A percentile compares a stretch with the other conserved stretches of the same genome.
Conservation (phyloP, 1,139 yeast species). For the Nakaseomyces bracarensis region DNA sequence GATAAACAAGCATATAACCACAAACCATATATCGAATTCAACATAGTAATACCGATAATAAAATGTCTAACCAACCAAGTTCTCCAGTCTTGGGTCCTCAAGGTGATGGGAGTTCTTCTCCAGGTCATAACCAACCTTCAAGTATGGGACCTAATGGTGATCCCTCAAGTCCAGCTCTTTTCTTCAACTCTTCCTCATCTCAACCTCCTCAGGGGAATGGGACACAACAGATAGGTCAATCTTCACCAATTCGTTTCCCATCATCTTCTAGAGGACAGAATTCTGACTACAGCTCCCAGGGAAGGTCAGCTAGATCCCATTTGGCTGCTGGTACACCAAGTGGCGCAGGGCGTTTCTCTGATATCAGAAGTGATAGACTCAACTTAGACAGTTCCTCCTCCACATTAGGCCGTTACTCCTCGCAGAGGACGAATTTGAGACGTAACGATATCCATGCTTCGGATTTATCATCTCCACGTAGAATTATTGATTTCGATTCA, state of each 20-base stretch:
- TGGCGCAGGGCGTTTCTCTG: slow-evolving; percentile 26
- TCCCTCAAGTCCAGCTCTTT: slow-evolving; percentile 34
- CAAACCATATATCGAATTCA: too few relatives aligned
- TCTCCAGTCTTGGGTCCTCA: slow-evolving; percentile 17
- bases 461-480: slow-evolving; percentile 46
- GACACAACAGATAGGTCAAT: slow-evolving; percentile 8
- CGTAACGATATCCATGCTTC: slow-evolving; percentile 56
- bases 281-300: slow-evolving; percentile 18
- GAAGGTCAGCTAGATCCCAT: slow-evolving; percentile 16
- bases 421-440: slow-evolving; percentile 31
- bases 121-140: slow-evolving; percentile 8
- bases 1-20: too few relatives aligned
- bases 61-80: slow-evolving; percentile 24
- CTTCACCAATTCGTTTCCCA: slow-evolving; percentile 44
- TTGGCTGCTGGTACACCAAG: slow-evolving; percentile 16
- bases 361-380: slow-evolving; percentile 30
- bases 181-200: slow-evolving; percentile 33
- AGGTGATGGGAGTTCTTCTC: slow-evolving; percentile 15
- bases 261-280: slow-evolving; percentile 34
- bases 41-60: neutral
- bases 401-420: slow-evolving; percentile 28
- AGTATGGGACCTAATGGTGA: slow-evolving; percentile 12
- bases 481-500: slow-evolving; percentile 32
- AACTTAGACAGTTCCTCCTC: slow-evolving; percentile 22
- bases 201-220: slow-evolving; percentile 14